phyloP scores from a whole-genome alignment of 495 filamentous ascomycete species.

The Cryomyces minteri region DNA sequence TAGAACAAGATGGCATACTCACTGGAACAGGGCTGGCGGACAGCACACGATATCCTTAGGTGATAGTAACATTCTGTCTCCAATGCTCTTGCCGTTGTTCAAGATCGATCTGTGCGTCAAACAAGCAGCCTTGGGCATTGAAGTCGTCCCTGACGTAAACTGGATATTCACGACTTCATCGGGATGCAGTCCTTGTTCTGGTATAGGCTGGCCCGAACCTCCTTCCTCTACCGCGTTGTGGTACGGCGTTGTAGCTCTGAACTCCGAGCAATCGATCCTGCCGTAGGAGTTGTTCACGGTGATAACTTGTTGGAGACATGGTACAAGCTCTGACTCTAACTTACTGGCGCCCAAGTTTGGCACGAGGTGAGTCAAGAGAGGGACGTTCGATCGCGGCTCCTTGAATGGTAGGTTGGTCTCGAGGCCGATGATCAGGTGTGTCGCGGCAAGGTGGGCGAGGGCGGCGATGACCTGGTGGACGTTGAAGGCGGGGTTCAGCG shows the following conservation, averaged over 20 bases:
- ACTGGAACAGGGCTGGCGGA: constrained; percentile 75
- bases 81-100: constrained; percentile 77
- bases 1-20: constrained; percentile 1
- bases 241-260: constrained; percentile 35
- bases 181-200: constrained; percentile 31
- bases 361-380: constrained; percentile 45
- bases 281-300: constrained; percentile 64
- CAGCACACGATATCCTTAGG: constrained; percentile 59
- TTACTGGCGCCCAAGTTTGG: constrained; percentile 33
- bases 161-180: constrained; percentile 85
- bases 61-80: constrained; percentile 63
- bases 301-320: constrained; percentile 50
- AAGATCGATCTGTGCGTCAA: constrained; percentile 69
- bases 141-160: constrained; percentile 89
- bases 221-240: constrained; percentile 33
- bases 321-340: constrained; percentile 45
- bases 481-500: constrained; percentile 87
- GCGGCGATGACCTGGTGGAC: constrained; percentile 58
- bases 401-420: constrained; percentile 79
- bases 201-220: constrained; percentile 9
- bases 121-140: constrained; percentile 79
- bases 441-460: constrained; percentile 52
- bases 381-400: constrained; percentile 55
- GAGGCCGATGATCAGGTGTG: constrained; percentile 63
- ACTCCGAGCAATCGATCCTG: constrained; percentile 29